Evolutionary conservation across 1,139 yeast species (phyloP), one percentile per base, ranked within the genome.

Genomic region (Yamadazyma pseudoaaseri): DNA sequence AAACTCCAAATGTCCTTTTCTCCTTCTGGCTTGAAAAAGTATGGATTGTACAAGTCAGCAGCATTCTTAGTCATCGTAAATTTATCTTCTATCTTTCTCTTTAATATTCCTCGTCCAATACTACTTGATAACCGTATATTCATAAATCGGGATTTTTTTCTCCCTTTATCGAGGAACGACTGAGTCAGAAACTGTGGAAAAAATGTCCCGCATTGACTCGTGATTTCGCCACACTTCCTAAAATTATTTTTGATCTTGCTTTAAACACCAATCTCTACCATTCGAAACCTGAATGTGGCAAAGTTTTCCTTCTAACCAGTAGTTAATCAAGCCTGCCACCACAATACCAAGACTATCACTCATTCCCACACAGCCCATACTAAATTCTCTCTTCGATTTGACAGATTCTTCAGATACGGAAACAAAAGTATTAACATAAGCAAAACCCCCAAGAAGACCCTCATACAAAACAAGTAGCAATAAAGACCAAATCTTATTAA

Each of bases 1-100:
- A 92, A 67, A 9, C 94, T 74, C 98, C 98, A 92, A 29, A 92
- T 89, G 55, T 92, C 98, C 56, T 89, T 86, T 41, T 76, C 76
- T 9, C 77, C 77, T 25, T 73, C 70, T 33, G 77, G 68, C 42
- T 56, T 59, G 38, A 52, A 53, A 60, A 84, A 83, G 56, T 82
- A 82, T 3, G 80, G 81, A 56, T 81, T 81, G 52, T 73, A 76
- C 40, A 69, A 60, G 20, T 41, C 40, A 8, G 43, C 38, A 3
- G 40, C 32, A 13, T 30, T 36, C 8, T 25, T 23, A 21, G 38
- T 34, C 42, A 39, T 38, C 8, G n/a, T 17, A 16, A 24, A 20
- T 31, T 3, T 30, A n/a, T 11, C 8, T 7, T 18, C 8, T 7
- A 9, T 7, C 6, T 7, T 18, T 18, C 9, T 6, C 9, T 6